phyloP scores from a whole-genome alignment of 2,329 filamentous ascomycete genomes.

The Cladosporium sp. region DNA sequence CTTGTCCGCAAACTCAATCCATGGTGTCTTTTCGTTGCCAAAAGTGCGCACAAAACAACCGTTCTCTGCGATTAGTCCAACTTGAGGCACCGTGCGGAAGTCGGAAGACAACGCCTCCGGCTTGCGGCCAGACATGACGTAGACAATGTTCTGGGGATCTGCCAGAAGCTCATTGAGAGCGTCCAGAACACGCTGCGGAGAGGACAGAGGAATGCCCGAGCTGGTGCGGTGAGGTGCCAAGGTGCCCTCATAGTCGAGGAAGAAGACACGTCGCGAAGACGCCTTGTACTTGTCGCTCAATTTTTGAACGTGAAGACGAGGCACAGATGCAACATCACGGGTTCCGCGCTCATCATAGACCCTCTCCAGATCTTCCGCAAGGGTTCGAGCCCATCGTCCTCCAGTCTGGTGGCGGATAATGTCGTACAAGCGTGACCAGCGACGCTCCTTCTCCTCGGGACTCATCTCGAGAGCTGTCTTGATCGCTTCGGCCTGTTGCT shows the following conservation, averaged over 20 bases:
- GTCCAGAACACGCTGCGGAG: constrained; percentile 78
- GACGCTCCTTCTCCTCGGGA: constrained; percentile 64
- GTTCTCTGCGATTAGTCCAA: constrained; percentile 91
- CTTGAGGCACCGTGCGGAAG: constrained; percentile 75
- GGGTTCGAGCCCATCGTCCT: constrained; percentile 76
- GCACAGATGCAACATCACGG: constrained; percentile 80
- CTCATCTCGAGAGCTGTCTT: constrained; percentile 77
- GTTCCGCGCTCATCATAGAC: constrained; percentile 81
- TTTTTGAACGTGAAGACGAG: constrained; percentile 68
- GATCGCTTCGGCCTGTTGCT: constrained; percentile 81
- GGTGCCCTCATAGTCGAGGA: constrained; percentile 92
- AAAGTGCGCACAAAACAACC: constrained; percentile 82
- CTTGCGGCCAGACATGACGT: constrained; percentile 86
- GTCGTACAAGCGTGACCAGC: constrained; percentile 70
- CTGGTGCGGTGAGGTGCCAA: constrained; percentile 82
- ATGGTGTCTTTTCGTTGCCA: constrained; percentile 49
- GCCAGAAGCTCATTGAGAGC: constrained; percentile 75
- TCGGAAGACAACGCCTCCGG: constrained; percentile 83
- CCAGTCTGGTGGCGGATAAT: constrained; percentile 79
- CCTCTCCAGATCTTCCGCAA: constrained; percentile 65
- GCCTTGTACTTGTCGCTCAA: constrained; percentile 63
- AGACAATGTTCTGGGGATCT: constrained; percentile 79
- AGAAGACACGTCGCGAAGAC: constrained; percentile 69
- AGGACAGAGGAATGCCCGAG: constrained; percentile 78
- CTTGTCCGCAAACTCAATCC: constrained; percentile 73